A percentile compares a stretch with the other conserved stretches of the same genome.
Conservation (phyloP, 2,329 filamentous ascomycete species). For the Onygena corvina region DNA sequence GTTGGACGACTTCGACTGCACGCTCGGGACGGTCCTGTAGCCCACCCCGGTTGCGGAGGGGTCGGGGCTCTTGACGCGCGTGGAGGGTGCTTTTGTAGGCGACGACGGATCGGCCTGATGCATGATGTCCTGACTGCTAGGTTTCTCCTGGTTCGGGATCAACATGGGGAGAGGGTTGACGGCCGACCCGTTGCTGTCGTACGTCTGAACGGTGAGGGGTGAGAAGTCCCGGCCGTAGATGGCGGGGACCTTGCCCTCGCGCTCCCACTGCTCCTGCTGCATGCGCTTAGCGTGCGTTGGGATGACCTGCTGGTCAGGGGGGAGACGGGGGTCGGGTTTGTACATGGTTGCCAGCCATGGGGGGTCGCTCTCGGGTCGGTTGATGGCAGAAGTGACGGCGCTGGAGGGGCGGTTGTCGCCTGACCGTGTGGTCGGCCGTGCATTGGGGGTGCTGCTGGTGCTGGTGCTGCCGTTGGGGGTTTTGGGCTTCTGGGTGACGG, state of each 20-base stretch:
- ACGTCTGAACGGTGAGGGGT: conserved; percentile 48
- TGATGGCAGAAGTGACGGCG: conserved; percentile 36
- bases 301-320: conserved; percentile 88
- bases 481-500: conserved; percentile 26
- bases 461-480: conserved; percentile 24
- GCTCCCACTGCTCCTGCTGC: conserved; percentile 92
- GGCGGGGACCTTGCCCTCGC: conserved; percentile 73
- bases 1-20: conserved; percentile 26
- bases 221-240: conserved; percentile 81
- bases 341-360: conserved; percentile 94
- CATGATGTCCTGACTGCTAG: conserved; percentile 1
- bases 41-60: conserved; percentile 35
- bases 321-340: conserved; percentile 85
- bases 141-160: conserved; percentile 12
- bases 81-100: conserved; percentile 25
- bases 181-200: conserved; percentile 20
- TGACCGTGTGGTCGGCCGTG: conserved; percentile 52
- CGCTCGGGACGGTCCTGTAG: conserved; percentile 40
- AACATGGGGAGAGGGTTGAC: conserved; percentile 12
- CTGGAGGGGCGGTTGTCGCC: conserved; percentile 44
- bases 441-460: conserved; percentile 29
- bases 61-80: conserved; percentile 23
- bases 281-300: conserved; percentile 84
- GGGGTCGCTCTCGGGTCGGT: conserved; percentile 81
- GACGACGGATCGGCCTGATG: conserved; percentile 11